Base-by-base conservation (phyloP, 139 green algal genomes). In the Yamagishiella unicocca region DNA sequence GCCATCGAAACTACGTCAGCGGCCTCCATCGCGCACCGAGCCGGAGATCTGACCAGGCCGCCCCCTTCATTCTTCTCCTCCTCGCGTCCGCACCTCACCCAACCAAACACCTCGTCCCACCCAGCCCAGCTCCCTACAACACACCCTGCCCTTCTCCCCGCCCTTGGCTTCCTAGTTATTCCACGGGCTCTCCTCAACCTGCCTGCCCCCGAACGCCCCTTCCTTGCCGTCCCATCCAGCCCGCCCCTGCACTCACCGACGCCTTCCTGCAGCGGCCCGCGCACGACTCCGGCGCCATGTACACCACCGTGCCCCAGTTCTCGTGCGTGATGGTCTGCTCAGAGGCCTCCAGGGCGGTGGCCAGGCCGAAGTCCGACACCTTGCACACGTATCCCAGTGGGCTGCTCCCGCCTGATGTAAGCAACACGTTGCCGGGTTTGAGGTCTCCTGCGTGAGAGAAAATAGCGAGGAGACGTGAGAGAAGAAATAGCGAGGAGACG, bases 271-370 rank as follows among this genome's bases (percentile, higher is more conserved):
- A 85, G 29, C 79, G 40, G 4, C 79, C 79, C 22, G 79, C 62
- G 40, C 61, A 75, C 19, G 62, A 75, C 58, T 85, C 79, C n/a
- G 79, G 79, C 33, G 79, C 79, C 79, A 85, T 76, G 61, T 85
- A 85, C 0, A 76, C n/a, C 62, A 85, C 79, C 0, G 79, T 85
- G 40, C 79, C 79, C 79, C 79, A 85, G 79, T 85, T 85, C 62
- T 85, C 79, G 79, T 76, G 40, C 31, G 79, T 85, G 61, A 85
- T 85, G 43, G 79, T 85, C 79, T 85, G 79, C 62, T 85, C 79
- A 0, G 33, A 76, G 1, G 61, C 55, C 61, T 85, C 79, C 58
- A 85, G 61, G 4, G 79, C 62, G 0, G 79, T 85, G 29, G 79
- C 79, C 79, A 85, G 61, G 4, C 79, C 79, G 43, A 85, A 85